Percentiles rank a stretch among this genome's conserved stretches.
These are phyloP conservation scores for Dactylella cylindrospora DNA, from an alignment of 2,329 filamentous ascomycete species.

Conservation along the genomic window DNA sequence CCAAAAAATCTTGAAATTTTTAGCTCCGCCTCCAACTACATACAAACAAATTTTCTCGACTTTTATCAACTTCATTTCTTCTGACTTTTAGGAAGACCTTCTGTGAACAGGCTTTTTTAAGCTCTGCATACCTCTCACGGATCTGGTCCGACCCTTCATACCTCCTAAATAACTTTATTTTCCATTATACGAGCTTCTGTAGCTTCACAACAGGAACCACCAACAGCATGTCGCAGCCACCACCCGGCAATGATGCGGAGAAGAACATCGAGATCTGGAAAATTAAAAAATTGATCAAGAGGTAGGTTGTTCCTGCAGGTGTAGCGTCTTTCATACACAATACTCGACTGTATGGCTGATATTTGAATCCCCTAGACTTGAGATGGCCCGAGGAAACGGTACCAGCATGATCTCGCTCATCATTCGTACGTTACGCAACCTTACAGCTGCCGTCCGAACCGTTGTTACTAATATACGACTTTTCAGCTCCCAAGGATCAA, in stretches of 20 bases:
- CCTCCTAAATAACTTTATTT: constrained; percentile 12
- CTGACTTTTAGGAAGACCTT: constrained; percentile 11
- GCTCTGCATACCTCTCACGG: constrained; percentile 31
- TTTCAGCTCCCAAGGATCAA: constrained; percentile 90
- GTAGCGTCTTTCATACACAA: neutral
- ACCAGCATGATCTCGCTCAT: constrained; percentile 99
- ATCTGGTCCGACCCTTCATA: constrained; percentile 28
- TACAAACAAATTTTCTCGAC: constrained; percentile 15
- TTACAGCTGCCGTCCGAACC: constrained; percentile 43
- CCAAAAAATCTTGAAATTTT: constrained; percentile 32
- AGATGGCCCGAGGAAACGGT: constrained; percentile 95
- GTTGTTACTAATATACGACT: constrained; percentile 45
- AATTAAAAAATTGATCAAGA: constrained; percentile 99
- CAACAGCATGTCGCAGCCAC: constrained; percentile 73
- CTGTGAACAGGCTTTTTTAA: constrained; percentile 36
- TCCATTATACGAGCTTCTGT: constrained; percentile 26
- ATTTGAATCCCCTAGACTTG: constrained; percentile 58
- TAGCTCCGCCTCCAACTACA: neutral
- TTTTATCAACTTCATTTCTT: neutral
- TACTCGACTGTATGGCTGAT: neutral
- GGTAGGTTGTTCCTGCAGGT: too few species aligned
- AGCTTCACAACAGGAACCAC: constrained; percentile 39
- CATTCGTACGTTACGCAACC: constrained; percentile 69
- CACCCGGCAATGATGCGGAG: constrained; percentile 79
- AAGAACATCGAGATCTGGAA: constrained; percentile 81